Evolutionary conservation across 345 rosid genomes (phyloP), one percentile per base, ranked within the genome.

Genomic region (Populus alba): DNA sequence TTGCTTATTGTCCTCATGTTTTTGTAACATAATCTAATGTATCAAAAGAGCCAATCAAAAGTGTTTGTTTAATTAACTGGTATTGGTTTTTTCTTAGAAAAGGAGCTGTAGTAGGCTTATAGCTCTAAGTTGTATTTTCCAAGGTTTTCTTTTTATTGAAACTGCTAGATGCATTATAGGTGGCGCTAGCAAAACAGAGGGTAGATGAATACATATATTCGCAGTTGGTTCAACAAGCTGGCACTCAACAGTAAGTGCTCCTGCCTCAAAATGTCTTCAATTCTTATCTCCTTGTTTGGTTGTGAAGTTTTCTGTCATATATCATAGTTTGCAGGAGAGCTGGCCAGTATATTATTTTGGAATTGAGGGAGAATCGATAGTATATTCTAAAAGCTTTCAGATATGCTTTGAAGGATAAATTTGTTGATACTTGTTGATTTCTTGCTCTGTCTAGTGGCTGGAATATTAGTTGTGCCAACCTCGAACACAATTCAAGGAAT

Each of bases 201-300:
- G 90, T 91, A n/a, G 92, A 89, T 69, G 94, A 89, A 65, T 88
- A 86, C 88, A 86, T 89, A 41, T 88, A 83, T 79, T 87, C 89
- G 67, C 92, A 89, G 80, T 70, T 87, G 83, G 78, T 85, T 63
- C 91, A 86, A 79, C 79, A 86, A 78, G 72, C 85, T 71, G 85
- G 83, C 61, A 73, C 74, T 37, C 66, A 83, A 71, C 83, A 79
- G 70, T 85, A 75, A 85, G 70, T 39, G 13, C 35, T 31, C 27
- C 65, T 38, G 25, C 22, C 12, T 66, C 71, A 27, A 66, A 8
- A 45, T 10, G 39, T 61, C 20, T 12, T 16, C 22, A 68, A 9
- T 68, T 8, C 43, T 20, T 17, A 20, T 35, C 69, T 16, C 70
- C 2, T 31, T 67, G 12, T 61, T 61, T 61, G 66, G 66, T 9